Evolutionary conservation across 1,139 yeast genomes (phyloP).

Genomic region (Blastobotrys indianensis): DNA sequence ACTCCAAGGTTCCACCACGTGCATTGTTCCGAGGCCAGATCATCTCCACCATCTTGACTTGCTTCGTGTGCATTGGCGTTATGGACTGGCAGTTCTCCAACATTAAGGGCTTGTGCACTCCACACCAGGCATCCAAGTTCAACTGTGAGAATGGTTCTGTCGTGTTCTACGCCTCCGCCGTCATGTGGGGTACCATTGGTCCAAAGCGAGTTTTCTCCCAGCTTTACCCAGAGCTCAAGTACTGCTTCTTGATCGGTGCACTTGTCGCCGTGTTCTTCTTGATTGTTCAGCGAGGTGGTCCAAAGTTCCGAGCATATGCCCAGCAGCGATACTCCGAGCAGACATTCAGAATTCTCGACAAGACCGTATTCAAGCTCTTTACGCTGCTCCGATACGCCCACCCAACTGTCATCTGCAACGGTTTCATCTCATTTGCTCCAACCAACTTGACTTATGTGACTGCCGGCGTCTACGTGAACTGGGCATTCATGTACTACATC

Average conservation of each 20-base stretch:
- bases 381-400: conserved; percentile 6
- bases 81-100: too few species aligned
- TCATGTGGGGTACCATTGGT: conserved; percentile 63
- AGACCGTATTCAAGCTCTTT: too few species aligned
- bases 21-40: conserved; percentile 55
- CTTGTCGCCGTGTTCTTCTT: too few species aligned
- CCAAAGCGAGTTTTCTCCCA: conserved; percentile 52
- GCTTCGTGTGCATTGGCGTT: conserved; percentile 45
- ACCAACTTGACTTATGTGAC: conserved; percentile 10
- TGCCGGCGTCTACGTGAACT: conserved; percentile 13
- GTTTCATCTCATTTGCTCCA: conserved; percentile 9
- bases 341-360: too few species aligned
- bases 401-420: conserved; percentile 11
- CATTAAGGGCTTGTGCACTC: conserved; percentile 29
- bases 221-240: conserved; percentile 45
- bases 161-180: conserved; percentile 49
- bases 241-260: conserved; percentile 39
- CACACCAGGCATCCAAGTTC: conserved; percentile 26
- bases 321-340: too few species aligned
- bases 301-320: too few species aligned
- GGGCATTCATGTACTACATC: conserved; percentile 13
- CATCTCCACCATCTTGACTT: conserved; percentile 34
- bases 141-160: conserved; percentile 37
- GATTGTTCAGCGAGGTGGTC: too few species aligned
- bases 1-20: conserved; percentile 52